These are phyloP conservation scores for Talaromyces proteolyticus DNA, from an alignment of 495 filamentous ascomycete genomes.

Conservation along the genomic window DNA sequence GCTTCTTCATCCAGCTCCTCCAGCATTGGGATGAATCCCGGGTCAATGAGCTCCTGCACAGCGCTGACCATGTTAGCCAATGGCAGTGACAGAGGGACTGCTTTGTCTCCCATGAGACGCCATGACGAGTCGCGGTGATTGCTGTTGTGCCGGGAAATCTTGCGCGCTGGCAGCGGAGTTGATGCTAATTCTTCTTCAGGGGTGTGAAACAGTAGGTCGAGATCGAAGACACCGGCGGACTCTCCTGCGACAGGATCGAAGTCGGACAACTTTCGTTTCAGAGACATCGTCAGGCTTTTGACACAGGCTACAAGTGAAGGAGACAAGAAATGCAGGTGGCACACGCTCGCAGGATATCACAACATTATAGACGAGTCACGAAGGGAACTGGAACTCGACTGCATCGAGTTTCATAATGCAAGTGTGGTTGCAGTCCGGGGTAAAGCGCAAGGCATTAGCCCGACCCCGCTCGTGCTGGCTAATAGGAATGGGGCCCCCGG, in stretches of 20 bases:
- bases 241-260: not conserved
- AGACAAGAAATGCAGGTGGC: no score
- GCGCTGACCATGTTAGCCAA: conserved; percentile 37
- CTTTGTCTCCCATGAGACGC: conserved; percentile 6
- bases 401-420: no score
- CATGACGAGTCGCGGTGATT: not conserved
- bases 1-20: conserved; percentile 33
- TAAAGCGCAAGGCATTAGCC: no score
- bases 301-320: no score
- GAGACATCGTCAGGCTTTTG: not conserved
- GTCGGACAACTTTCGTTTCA: not conserved
- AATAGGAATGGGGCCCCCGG: no score
- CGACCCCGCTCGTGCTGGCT: no score
- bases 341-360: no score
- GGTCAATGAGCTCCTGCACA: conserved; percentile 37
- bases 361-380: no score
- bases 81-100: conserved; percentile 23
- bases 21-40: conserved; percentile 29
- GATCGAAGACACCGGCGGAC: not conserved
- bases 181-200: not conserved
- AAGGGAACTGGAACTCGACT: no score
- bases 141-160: not conserved
- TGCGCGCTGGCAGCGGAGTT: not conserved
- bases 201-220: not conserved
- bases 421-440: no score